A percentile compares a stretch with the other conserved stretches of the same genome.
Evolutionary conservation across 2,329 filamentous ascomycete species (phyloP).

Genomic region (Hypomyces rosellus): DNA sequence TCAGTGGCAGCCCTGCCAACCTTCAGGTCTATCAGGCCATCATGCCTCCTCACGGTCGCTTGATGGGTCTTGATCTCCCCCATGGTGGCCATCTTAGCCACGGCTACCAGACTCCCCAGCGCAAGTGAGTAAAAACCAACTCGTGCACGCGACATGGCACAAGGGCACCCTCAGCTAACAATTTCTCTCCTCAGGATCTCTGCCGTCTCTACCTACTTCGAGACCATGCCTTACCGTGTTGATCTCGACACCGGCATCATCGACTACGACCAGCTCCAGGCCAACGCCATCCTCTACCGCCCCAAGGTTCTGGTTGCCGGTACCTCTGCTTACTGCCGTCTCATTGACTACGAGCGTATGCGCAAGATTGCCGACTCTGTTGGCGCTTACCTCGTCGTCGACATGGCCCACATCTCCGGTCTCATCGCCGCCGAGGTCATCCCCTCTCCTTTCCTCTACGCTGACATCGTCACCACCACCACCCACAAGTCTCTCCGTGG

Average conservation of each 20-base stretch:
- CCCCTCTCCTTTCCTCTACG: constrained; percentile 84
- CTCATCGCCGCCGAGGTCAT: constrained; percentile 90
- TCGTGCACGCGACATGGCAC: too few species aligned
- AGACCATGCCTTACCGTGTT: constrained; percentile 95
- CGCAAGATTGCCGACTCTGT: constrained; percentile 90
- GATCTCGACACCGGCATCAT: constrained; percentile 88
- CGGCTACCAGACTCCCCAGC: constrained; percentile 92
- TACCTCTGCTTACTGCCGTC: constrained; percentile 95
- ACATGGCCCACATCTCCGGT: constrained; percentile 98
- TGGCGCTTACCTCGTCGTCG: constrained; percentile 89
- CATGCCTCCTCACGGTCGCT: constrained; percentile 87
- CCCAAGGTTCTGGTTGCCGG: constrained; percentile 95
- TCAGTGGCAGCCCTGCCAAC: constrained; percentile 91
- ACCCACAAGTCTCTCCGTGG: constrained; percentile 99
- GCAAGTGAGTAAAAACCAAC: constrained; percentile 59
- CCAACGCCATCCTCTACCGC: constrained; percentile 85
- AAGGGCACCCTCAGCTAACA: not conserved
- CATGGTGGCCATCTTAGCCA: constrained; percentile 94
- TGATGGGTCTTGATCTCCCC: constrained; percentile 94
- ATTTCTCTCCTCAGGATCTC: constrained; percentile 60
- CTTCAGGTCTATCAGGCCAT: constrained; percentile 97
- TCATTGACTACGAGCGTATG: constrained; percentile 96
- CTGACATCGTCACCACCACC: constrained; percentile 95
- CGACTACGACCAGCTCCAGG: constrained; percentile 89
- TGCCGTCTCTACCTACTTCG: constrained; percentile 96